Evolutionary conservation across 2,329 filamentous ascomycete genomes (phyloP), one percentile per base, ranked within the genome.

Genomic region (Penicillium freii): DNA sequence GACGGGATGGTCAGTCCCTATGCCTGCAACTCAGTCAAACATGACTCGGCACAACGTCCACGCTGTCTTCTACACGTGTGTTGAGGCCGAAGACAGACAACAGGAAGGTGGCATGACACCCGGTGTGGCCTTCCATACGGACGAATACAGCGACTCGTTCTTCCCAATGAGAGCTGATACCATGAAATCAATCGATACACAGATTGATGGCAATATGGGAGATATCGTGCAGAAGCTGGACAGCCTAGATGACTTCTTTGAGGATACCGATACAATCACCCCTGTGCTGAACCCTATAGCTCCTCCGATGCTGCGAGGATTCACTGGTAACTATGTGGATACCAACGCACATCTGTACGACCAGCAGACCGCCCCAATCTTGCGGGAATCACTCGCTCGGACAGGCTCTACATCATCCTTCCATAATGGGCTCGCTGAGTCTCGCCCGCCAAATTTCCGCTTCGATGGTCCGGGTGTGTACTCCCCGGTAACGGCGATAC

Each of bases 1-100:
- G 23, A 94, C 91, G 17, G 94, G 94, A 2, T 99, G 94, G 94
- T 94, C 94, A 0, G 91, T 99, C 44, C 93, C 94, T 0, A 86
- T 95, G 71, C 94, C 94, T 17, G 93, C 93, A 0, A 88, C 90
- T 55, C 93, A 96, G 77, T 94, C 92, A 0, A 87, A 89, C 53
- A 85, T 87, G 34, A 97, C 94, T 4, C 84, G 94, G 56, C 85
- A 88, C 57, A 99, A 99, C 67, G 94, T 99, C 2, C 93, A 97
- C 72, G 91, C 92, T 0, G 92, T 94, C 0, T 97, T 97, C 75
- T 96, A 96, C 75, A 96, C 92, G 62, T 97, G 92, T 69, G 89
- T 91, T 52, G 88, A 85, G 60, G 81, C 84, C 4, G 81, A 84
- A 51, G 78, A 78, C 25, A 82, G 87, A 62, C 84, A 84, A 17